These are phyloP conservation scores for Suillus ampliporus DNA, from an alignment of 768 basidiomycete genomes.

Conservation along the genomic window DNA sequence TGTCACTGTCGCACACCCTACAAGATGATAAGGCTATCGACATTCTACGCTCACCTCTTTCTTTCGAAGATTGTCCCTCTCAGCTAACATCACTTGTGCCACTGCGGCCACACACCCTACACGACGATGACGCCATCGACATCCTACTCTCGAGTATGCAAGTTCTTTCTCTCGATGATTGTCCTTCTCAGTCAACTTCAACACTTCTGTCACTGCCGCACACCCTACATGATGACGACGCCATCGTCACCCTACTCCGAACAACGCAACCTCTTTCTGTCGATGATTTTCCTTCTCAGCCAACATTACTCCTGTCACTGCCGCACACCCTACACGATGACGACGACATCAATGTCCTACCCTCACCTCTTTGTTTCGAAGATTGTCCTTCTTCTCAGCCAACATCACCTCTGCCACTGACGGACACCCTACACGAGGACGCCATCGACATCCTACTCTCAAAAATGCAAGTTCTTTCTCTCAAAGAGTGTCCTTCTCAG, in stretches of 20 bases:
- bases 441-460: too few species aligned
- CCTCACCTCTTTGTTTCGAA: neutral
- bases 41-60: neutral
- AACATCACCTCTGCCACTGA: neutral
- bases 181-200: too few species aligned
- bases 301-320: neutral
- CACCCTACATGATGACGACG: too few species aligned
- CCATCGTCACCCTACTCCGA: too few species aligned
- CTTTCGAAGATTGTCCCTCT: neutral
- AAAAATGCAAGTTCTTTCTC: too few species aligned
- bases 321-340: neutral
- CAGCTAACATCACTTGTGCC: neutral
- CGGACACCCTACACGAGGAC: neutral
- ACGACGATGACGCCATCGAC: too few species aligned
- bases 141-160: too few species aligned
- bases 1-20: neutral
- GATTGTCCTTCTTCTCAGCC: neutral
- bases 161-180: too few species aligned
- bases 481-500: neutral
- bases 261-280: too few species aligned
- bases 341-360: neutral
- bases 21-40: neutral
- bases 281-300: too few species aligned
- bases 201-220: too few species aligned
- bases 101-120: too few species aligned